Conservation (phyloP, 768 basidiomycete species). For the Amanita muscaria region DNA sequence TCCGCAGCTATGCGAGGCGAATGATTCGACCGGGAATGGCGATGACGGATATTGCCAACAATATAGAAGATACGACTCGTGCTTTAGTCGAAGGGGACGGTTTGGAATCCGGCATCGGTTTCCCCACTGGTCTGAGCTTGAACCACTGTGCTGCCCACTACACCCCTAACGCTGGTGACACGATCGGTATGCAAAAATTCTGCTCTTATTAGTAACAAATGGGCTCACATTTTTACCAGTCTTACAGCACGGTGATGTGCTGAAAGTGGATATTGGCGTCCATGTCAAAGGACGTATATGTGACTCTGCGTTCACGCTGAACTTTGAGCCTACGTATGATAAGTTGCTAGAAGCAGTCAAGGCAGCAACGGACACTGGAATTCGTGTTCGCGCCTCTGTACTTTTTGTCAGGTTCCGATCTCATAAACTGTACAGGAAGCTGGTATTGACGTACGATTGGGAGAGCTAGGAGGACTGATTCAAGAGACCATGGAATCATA, state of each 20-base stretch:
- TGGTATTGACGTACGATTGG: slow-evolving; percentile 90
- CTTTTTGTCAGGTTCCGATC: slow-evolving; percentile 1
- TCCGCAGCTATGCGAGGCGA: slow-evolving; percentile 73
- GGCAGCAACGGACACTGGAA: slow-evolving; percentile 89
- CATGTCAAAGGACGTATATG: slow-evolving; percentile 93
- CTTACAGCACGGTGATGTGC: slow-evolving; percentile 71
- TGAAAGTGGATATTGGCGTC: slow-evolving; percentile 97
- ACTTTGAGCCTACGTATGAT: slow-evolving; percentile 84
- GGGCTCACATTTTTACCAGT: slow-evolving; percentile 36
- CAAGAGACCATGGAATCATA: slow-evolving; percentile 99
- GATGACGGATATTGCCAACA: slow-evolving; percentile 89
- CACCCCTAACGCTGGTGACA: slow-evolving; percentile 91
- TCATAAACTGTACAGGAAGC: slow-evolving; percentile 55
- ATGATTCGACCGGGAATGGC: slow-evolving; percentile 87
- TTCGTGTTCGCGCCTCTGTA: slow-evolving; percentile 43
- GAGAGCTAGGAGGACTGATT: slow-evolving; percentile 84
- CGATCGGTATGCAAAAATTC: slow-evolving; percentile 42
- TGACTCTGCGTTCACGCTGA: slow-evolving; percentile 94
- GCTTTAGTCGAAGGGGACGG: slow-evolving; percentile 90
- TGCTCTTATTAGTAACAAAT: slow-evolving; percentile 4
- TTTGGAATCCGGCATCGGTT: slow-evolving; percentile 80
- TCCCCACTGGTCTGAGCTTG: slow-evolving; percentile 90
- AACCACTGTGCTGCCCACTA: slow-evolving; percentile 97
- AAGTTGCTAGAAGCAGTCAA: slow-evolving; percentile 84
- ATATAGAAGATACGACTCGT: slow-evolving; percentile 87